Evolutionary conservation across 441 rosid genomes (phyloP).

Genomic region (Cnidoscolus chayamansa): DNA sequence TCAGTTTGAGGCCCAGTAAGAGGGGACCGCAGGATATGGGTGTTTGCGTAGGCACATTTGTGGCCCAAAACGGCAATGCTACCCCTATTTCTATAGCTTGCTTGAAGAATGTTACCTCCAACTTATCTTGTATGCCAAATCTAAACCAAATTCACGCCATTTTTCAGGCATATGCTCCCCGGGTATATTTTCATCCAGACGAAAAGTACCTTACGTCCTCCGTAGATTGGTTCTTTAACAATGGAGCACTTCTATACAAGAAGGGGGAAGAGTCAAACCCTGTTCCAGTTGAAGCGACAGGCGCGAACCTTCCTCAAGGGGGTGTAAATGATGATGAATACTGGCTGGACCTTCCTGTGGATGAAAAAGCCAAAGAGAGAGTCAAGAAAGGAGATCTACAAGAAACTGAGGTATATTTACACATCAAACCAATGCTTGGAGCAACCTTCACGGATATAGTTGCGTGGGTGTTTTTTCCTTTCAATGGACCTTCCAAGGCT

Average conservation of each 20-base stretch:
- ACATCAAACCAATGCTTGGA: slow-evolving; percentile 73
- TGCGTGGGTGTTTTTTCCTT: slow-evolving; percentile 77
- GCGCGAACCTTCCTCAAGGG: slow-evolving; percentile 81
- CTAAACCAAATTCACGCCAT: slow-evolving; percentile 42
- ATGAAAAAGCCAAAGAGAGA: slow-evolving; percentile 42
- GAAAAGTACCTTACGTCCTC: slow-evolving; percentile 70
- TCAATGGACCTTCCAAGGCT: slow-evolving; percentile 75
- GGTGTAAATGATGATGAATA: slow-evolving; percentile 61
- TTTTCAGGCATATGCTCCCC: slow-evolving; percentile 54
- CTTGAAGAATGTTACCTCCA: slow-evolving; percentile 46
- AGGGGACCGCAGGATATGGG: slow-evolving; percentile 51
- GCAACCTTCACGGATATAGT: slow-evolving; percentile 73
- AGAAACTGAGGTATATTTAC: slow-evolving; percentile 49
- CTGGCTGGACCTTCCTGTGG: slow-evolving; percentile 78
- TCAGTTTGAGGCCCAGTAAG: slow-evolving; percentile 39
- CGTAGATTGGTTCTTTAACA: slow-evolving; percentile 61
- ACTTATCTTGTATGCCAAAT: slow-evolving; percentile 60
- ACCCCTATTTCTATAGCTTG: slow-evolving; percentile 36
- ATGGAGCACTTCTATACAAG: slow-evolving; percentile 63
- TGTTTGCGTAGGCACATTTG: slow-evolving; percentile 57
- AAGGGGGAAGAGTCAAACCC: slow-evolving; percentile 66
- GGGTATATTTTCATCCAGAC: slow-evolving; percentile 70
- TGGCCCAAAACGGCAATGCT: slow-evolving; percentile 29
- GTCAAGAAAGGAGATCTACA: slow-evolving; percentile 62
- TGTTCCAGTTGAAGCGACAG: slow-evolving; percentile 37